phyloP scores from a whole-genome alignment of 306 rosid genomes.

The Ochetophila trinervis region DNA sequence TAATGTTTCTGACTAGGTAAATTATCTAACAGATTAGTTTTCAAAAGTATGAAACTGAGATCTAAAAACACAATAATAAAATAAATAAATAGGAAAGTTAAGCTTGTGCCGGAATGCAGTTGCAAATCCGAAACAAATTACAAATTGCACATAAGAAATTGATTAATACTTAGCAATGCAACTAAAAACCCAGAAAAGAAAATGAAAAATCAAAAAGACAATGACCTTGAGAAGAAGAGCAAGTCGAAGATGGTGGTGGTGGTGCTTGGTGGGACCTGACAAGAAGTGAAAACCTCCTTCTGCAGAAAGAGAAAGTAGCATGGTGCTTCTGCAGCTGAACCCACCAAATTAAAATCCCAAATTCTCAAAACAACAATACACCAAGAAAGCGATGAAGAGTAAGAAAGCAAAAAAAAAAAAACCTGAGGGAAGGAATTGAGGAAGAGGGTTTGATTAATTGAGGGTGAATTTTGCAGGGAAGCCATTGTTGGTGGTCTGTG shows the following conservation, averaged over 20 bases:
- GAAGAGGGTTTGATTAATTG: constrained; percentile 51
- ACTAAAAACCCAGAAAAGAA: neutral
- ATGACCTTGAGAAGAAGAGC: constrained; percentile 58
- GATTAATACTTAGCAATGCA: neutral
- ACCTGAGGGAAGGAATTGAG: constrained; percentile 75
- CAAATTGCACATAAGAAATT: neutral
- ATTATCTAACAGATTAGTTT: too few species aligned
- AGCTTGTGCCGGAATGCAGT: too few species aligned
- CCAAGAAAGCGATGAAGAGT: neutral
- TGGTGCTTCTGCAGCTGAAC: constrained; percentile 44
- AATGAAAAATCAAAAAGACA: too few species aligned
- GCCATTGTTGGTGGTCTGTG: constrained; percentile 48
- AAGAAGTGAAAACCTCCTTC: constrained; percentile 53
- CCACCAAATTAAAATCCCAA: constrained; percentile 7
- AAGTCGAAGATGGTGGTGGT: constrained; percentile 33
- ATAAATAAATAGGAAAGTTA: too few species aligned
- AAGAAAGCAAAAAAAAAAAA: constrained; percentile 4
- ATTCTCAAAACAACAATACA: neutral
- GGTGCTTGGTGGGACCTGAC: constrained; percentile 54
- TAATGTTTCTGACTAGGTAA: too few species aligned
- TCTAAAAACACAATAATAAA: too few species aligned
- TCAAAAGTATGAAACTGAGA: too few species aligned
- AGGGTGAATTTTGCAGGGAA: constrained; percentile 61
- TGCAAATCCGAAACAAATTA: neutral
- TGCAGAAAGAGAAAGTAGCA: constrained; percentile 39